These are phyloP conservation scores for Neurospora sublineolata DNA, from an alignment of 495 filamentous ascomycete genomes.

Conservation along the genomic window DNA sequence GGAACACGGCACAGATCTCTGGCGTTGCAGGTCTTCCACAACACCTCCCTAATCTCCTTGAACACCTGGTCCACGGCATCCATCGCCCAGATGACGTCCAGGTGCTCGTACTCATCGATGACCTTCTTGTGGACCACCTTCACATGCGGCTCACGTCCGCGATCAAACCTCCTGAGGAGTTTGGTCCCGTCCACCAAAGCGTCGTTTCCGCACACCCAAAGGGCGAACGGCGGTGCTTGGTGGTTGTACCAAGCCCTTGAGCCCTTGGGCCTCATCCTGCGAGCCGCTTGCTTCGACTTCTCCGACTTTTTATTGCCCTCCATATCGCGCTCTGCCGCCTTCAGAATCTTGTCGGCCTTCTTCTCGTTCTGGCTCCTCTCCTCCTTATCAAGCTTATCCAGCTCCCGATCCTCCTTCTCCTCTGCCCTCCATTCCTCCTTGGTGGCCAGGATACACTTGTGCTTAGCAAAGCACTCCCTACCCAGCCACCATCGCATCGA, in stretches of 20 bases:
- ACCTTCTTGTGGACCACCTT: constrained; percentile 68
- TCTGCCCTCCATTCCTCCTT: constrained; percentile 54
- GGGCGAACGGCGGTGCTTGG: constrained; percentile 68
- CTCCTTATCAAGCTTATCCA: constrained; percentile 9
- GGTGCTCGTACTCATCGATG: constrained; percentile 85
- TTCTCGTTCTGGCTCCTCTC: neutral
- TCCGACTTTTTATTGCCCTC: neutral
- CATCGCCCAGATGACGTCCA: constrained; percentile 95
- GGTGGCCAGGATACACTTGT: constrained; percentile 82
- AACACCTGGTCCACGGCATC: constrained; percentile 78
- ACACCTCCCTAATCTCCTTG: constrained; percentile 63
- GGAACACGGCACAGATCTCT: constrained; percentile 50
- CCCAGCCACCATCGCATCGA: constrained; percentile 96
- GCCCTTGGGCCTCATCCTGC: constrained; percentile 23
- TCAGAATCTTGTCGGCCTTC: constrained; percentile 1
- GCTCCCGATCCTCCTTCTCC: constrained; percentile 46
- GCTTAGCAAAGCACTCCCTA: constrained; percentile 76
- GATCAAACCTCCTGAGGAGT: constrained; percentile 61
- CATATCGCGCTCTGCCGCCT: constrained; percentile 8
- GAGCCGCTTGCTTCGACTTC: constrained; percentile 6
- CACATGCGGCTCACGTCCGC: constrained; percentile 73
- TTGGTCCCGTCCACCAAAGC: constrained; percentile 71
- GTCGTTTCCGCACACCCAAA: constrained; percentile 82
- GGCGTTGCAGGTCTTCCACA: constrained; percentile 63
- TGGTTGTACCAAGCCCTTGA: constrained; percentile 70